Conservation (phyloP, 2,329 filamentous ascomycete species). For the Biscogniauxia marginata region DNA sequence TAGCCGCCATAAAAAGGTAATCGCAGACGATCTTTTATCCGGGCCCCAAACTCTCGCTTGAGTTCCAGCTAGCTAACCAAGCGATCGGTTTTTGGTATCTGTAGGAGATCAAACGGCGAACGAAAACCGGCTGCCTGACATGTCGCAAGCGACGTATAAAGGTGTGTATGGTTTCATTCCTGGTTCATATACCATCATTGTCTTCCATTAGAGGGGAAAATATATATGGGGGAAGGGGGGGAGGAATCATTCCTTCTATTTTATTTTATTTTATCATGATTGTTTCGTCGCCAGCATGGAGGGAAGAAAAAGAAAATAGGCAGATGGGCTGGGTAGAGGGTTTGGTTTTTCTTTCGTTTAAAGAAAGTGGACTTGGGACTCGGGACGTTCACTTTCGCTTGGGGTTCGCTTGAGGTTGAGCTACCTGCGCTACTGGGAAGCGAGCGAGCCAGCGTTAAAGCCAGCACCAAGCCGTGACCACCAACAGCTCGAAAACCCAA, state of each 20-base stretch:
- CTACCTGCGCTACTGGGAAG: slow-evolving; percentile 37
- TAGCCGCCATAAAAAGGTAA: slow-evolving; percentile 58
- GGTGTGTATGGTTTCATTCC: slow-evolving; percentile 42
- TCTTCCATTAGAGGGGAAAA: not conserved
- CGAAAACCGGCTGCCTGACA: slow-evolving; percentile 62
- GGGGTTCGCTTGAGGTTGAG: slow-evolving; percentile 35
- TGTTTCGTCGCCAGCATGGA: not conserved
- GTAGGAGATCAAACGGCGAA: slow-evolving; percentile 62
- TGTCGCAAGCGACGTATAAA: slow-evolving; percentile 62
- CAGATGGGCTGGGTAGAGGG: slow-evolving; percentile 5
- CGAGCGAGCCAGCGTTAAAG: slow-evolving; percentile 27
- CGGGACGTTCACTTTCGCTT: slow-evolving; percentile 29
- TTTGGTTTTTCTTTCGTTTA: slow-evolving; percentile 11
- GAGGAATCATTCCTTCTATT: slow-evolving; percentile 1
- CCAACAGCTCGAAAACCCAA: not conserved
- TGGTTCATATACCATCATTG: slow-evolving; percentile 2
- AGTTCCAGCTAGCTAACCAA: slow-evolving; percentile 25
- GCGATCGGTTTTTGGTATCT: slow-evolving; percentile 18
- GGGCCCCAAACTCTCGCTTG: not conserved
- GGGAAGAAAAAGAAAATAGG: slow-evolving; percentile 1
- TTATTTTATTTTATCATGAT: slow-evolving; percentile 3
- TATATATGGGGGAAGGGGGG: not conserved
- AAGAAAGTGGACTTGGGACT: slow-evolving; percentile 1
- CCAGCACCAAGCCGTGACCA: slow-evolving; percentile 10
- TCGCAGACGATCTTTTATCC: not conserved